These are phyloP conservation scores for Annulohypoxylon stygium DNA, from an alignment of 495 filamentous ascomycete species.

Conservation along the genomic window DNA sequence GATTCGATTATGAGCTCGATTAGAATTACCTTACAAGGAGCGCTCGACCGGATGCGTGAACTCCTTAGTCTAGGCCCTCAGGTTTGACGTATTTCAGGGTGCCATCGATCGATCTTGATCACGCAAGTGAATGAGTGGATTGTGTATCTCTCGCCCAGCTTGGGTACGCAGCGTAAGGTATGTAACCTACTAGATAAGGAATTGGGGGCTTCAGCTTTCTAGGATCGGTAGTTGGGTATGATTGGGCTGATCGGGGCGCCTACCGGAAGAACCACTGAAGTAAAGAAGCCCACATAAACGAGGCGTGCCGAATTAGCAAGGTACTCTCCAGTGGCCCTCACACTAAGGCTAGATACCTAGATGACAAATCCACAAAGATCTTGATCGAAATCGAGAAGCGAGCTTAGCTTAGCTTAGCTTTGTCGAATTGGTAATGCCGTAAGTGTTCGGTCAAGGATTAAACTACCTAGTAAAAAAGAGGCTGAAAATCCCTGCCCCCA, in stretches of 20 bases:
- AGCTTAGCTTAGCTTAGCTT: constrained; percentile 18
- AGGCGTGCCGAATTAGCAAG: neutral
- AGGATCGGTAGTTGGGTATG: constrained; percentile 26
- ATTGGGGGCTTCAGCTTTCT: constrained; percentile 5
- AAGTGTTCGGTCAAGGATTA: constrained; percentile 15
- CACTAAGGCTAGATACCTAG: too few species aligned
- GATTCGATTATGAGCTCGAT: neutral
- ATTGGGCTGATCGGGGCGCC: constrained; percentile 2
- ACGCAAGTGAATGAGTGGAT: constrained; percentile 12
- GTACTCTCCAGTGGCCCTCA: too few species aligned
- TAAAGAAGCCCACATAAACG: constrained; percentile 21
- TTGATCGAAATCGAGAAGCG: constrained; percentile 19
- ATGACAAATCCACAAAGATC: constrained; percentile 15
- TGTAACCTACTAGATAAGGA: constrained; percentile 33
- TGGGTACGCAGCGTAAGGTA: constrained; percentile 24
- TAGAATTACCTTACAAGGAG: constrained; percentile 3
- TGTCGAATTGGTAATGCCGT: constrained; percentile 1
- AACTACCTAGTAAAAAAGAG: constrained; percentile 19
- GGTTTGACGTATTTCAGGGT: constrained; percentile 25
- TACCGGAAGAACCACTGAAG: neutral
- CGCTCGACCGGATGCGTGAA: neutral
- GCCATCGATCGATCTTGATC: constrained; percentile 42
- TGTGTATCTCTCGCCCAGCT: constrained; percentile 3
- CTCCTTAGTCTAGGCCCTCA: neutral
- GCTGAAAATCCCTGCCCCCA: constrained; percentile 35